Conservation (phyloP, 441 rosid genomes). For the Gossypium laxum region DNA sequence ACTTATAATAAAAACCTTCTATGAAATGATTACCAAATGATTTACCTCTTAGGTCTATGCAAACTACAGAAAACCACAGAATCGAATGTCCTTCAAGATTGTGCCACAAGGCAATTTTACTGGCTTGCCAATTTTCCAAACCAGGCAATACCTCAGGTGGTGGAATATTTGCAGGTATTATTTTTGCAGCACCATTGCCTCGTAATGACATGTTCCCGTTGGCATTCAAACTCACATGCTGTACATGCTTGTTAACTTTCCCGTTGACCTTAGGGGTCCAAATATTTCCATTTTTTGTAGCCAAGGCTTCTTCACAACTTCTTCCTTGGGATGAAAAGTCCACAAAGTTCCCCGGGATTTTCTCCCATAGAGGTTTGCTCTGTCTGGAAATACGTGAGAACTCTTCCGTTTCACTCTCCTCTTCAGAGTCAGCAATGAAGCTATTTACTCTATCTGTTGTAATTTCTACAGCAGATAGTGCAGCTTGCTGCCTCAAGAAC, state of each 20-base stretch:
- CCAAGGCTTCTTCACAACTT: constrained; percentile 26
- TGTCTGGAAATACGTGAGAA: constrained; percentile 31
- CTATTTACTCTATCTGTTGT: constrained; percentile 62
- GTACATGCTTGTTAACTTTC: constrained; percentile 59
- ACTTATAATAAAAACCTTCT: neutral
- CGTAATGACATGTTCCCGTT: constrained; percentile 32
- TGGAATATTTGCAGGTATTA: constrained; percentile 57
- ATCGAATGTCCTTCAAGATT: constrained; percentile 79
- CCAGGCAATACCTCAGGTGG: constrained; percentile 69
- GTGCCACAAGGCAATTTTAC: constrained; percentile 85
- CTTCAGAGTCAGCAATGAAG: constrained; percentile 64
- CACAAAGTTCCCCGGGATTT: constrained; percentile 42
- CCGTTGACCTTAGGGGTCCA: constrained; percentile 78
- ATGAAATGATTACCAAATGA: neutral
- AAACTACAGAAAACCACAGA: constrained; percentile 78
- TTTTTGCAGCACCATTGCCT: constrained; percentile 57
- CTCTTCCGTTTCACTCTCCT: constrained; percentile 52
- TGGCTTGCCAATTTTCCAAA: constrained; percentile 74
- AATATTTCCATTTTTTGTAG: constrained; percentile 35
- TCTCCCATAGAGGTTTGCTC: constrained; percentile 58
- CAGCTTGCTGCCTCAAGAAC: constrained; percentile 93
- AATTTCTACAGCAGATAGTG: constrained; percentile 65
- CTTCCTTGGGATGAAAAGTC: constrained; percentile 37
- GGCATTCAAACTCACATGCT: constrained; percentile 32
- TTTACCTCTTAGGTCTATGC: constrained; percentile 77